Conservation (phyloP, 495 filamentous ascomycete genomes). For the Trichoderma asperelloides region DNA sequence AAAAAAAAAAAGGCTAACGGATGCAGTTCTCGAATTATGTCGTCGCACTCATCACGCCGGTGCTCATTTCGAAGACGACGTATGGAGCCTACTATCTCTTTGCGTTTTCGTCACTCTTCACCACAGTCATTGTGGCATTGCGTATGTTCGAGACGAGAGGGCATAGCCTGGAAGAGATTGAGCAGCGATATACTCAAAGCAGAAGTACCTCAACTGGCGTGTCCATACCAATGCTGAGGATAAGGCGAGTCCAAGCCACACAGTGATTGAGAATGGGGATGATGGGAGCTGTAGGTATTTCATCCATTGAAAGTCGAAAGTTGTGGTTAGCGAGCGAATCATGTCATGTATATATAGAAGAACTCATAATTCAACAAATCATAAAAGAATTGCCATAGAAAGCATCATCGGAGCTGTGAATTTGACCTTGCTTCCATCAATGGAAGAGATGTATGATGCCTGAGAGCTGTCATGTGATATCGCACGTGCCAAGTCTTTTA, state of each 20-base stretch:
- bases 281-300: not conserved
- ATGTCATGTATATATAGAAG: not conserved
- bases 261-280: not conserved
- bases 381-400: not conserved
- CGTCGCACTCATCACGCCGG: conserved; percentile 55
- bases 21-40: conserved; percentile 43
- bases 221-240: not conserved
- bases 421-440: not conserved
- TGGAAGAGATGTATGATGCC: not conserved
- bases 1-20: not conserved
- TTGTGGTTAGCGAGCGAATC: not conserved
- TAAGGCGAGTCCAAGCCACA: not conserved
- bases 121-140: conserved; percentile 40
- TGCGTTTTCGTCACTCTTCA: conserved; percentile 37
- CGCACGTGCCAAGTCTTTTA: not conserved
- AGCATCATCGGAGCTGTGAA: not conserved
- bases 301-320: not conserved
- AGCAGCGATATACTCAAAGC: conserved; percentile 16
- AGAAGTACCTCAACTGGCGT: not conserved
- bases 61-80: conserved; percentile 45
- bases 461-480: not conserved
- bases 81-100: conserved; percentile 57
- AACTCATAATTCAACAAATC: not conserved
- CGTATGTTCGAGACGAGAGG: conserved; percentile 58
- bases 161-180: conserved; percentile 48